phyloP scores from a whole-genome alignment of 805 yeast species.

The Hanseniaspora mollemarum region DNA sequence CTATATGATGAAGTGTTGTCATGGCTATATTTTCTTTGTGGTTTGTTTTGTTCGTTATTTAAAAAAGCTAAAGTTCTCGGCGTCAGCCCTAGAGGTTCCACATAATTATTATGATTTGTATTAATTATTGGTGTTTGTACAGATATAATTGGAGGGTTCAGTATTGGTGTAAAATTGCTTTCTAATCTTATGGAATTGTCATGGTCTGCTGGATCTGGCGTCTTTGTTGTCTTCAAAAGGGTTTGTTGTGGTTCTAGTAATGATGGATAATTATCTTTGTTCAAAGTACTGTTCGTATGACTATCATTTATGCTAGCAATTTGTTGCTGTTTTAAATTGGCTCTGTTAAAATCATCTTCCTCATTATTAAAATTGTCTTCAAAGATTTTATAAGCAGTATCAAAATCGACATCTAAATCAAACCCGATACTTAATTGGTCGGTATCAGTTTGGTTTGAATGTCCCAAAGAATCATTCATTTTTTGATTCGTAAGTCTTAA shows the following conservation, averaged over 20 bases:
- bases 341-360: not conserved
- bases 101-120: not conserved
- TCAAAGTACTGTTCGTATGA: not conserved
- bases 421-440: not conserved
- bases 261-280: too few species aligned
- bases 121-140: not conserved
- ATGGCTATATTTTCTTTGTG: not conserved
- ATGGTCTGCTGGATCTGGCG: not conserved
- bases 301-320: too few species aligned
- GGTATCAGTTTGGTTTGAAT: not conserved
- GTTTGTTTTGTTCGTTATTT: not conserved
- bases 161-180: not conserved
- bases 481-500: too few species aligned
- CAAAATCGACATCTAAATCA: slow-evolving; percentile 28
- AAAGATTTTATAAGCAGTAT: slow-evolving; percentile 29
- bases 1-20: not conserved
- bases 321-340: not conserved
- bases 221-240: not conserved
- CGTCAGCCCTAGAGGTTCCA: not conserved
- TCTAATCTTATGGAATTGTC: not conserved
- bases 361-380: slow-evolving; percentile 14
- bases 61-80: not conserved
- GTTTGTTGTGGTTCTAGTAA: too few species aligned
- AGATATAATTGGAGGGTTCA: not conserved
- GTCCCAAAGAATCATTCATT: not conserved